These are phyloP conservation scores for Sporisorium scitamineum DNA, from an alignment of 1,284 basidiomycete genomes.

Conservation along the genomic window DNA sequence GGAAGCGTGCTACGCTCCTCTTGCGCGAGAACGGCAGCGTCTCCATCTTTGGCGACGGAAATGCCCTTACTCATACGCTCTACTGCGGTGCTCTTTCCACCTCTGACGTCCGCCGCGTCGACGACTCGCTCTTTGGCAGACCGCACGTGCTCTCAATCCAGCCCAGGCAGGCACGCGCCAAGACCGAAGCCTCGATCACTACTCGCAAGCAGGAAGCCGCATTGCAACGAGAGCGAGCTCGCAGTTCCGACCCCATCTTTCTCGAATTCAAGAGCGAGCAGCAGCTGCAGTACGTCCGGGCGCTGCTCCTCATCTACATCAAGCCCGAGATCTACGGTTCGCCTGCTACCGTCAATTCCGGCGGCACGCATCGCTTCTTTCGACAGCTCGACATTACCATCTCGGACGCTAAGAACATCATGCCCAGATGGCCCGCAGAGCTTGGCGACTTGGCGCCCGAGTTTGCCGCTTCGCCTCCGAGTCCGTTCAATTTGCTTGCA, in stretches of 20 bases:
- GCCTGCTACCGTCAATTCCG: conserved; percentile 15
- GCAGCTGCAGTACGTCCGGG: conserved; percentile 40
- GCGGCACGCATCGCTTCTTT: conserved; percentile 54
- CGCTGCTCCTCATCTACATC: conserved; percentile 47
- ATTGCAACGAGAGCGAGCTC: conserved; percentile 14
- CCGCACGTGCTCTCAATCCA: conserved; percentile 54
- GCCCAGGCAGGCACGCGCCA: conserved; percentile 19
- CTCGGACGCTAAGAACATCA: conserved; percentile 52
- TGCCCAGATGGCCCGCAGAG: conserved; percentile 42
- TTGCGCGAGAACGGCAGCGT: conserved; percentile 57
- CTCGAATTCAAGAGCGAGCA: conserved; percentile 43
- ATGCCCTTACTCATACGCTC: conserved; percentile 55
- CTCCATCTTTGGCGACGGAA: conserved; percentile 52
- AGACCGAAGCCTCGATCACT: conserved; percentile 26
- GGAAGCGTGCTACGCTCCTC: conserved; percentile 49
- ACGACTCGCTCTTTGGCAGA: conserved; percentile 55
- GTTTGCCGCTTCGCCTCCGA: conserved; percentile 5
- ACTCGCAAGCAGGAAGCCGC: conserved; percentile 29
- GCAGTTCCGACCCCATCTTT: conserved; percentile 53
- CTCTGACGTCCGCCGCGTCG: conserved; percentile 55
- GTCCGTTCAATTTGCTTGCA: not conserved
- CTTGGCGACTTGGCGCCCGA: conserved; percentile 14
- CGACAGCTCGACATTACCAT: conserved; percentile 59
- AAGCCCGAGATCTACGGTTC: conserved; percentile 56
- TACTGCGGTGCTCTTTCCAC: conserved; percentile 29